These are phyloP conservation scores for Stemphylium vesicarium DNA, from an alignment of 2,329 filamentous ascomycete genomes.

Conservation along the genomic window DNA sequence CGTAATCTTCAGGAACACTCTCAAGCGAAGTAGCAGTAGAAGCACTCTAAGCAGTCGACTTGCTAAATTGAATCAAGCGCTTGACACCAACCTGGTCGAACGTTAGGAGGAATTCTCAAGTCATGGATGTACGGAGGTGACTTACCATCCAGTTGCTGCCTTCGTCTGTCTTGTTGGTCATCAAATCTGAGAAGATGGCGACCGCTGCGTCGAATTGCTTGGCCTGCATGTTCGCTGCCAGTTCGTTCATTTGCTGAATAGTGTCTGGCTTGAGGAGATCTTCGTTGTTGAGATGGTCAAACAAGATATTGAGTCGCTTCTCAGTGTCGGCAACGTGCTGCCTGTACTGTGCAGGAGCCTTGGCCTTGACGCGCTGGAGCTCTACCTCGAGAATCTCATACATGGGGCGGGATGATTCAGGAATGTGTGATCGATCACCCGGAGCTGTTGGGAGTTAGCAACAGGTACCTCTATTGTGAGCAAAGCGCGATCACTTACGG, in stretches of 20 bases:
- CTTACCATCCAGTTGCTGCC: constrained; percentile 60
- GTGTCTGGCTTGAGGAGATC: constrained; percentile 85
- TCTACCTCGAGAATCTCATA: constrained; percentile 82
- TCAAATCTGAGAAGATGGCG: constrained; percentile 54
- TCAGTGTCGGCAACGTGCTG: constrained; percentile 92
- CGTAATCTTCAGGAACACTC: background rate
- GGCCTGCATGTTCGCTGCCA: constrained; percentile 53
- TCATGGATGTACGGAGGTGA: constrained; percentile 13
- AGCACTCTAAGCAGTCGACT: constrained; percentile 31
- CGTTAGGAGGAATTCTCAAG: constrained; percentile 9
- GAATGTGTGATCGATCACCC: constrained; percentile 90
- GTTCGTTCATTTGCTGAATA: constrained; percentile 67
- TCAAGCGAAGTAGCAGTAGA: background rate
- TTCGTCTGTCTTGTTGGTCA: constrained; percentile 57
- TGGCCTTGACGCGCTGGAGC: constrained; percentile 85
- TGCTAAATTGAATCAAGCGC: constrained; percentile 48
- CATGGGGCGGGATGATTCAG: constrained; percentile 74
- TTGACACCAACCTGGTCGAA: constrained; percentile 44
- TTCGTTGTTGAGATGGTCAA: constrained; percentile 96
- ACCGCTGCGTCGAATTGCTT: constrained; percentile 55
- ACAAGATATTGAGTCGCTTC: constrained; percentile 90
- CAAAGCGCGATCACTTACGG: constrained; percentile 58
- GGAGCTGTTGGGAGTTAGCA: constrained; percentile 54
- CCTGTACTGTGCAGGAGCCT: constrained; percentile 85
- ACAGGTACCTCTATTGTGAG: background rate